phyloP scores from a whole-genome alignment of 257 asterid species.

The Nicotiana knightiana region DNA sequence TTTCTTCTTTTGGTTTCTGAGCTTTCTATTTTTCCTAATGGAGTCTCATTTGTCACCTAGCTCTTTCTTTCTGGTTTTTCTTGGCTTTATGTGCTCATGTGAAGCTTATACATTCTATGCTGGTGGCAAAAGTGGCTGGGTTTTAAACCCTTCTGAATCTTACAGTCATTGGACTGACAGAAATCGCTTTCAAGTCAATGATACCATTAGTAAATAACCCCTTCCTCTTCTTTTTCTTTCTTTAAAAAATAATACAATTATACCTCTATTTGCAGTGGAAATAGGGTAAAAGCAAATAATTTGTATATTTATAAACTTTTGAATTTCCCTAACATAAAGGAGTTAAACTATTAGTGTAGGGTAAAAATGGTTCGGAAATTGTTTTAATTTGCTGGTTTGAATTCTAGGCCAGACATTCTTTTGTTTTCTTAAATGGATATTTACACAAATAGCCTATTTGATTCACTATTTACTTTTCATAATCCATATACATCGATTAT shows the following conservation, averaged over 20 bases:
- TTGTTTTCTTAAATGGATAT: too few relatives aligned
- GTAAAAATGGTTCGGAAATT: too few relatives aligned
- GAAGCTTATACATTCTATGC: conserved; percentile 31
- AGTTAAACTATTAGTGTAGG: too few relatives aligned
- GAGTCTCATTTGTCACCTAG: not conserved
- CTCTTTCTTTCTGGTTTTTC: conserved; percentile 16
- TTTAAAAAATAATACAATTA: not conserved
- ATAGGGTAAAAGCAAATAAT: not conserved
- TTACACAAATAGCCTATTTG: too few relatives aligned
- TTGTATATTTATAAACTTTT: not conserved
- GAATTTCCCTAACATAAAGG: not conserved
- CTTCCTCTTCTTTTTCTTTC: not conserved
- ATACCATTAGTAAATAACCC: conserved; percentile 21
- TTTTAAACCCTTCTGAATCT: conserved; percentile 22
- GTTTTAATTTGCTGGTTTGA: too few relatives aligned
- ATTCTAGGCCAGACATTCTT: too few relatives aligned
- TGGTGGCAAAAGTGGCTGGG: conserved; percentile 46
- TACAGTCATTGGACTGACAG: conserved; percentile 32
- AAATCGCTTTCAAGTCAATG: conserved; percentile 35
- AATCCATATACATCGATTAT: too few relatives aligned
- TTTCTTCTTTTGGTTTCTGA: not conserved
- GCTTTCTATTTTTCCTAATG: not conserved
- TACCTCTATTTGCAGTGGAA: not conserved
- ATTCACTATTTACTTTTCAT: too few relatives aligned
- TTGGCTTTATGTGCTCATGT: conserved; percentile 18